phyloP scores from a whole-genome alignment of 495 filamentous ascomycete species.

The Hypoxylon lienhwacheense region DNA sequence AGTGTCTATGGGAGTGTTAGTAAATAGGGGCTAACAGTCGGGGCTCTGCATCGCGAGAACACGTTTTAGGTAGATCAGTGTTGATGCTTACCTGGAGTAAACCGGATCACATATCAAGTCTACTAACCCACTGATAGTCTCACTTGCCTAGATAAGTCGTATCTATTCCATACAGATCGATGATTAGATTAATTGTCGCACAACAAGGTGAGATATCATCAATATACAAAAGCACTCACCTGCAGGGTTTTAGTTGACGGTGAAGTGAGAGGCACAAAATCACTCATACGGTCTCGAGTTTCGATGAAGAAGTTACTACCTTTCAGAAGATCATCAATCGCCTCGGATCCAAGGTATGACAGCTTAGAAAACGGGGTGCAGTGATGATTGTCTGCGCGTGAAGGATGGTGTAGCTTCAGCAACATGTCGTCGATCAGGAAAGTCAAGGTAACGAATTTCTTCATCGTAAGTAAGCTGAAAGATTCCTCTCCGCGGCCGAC shows the following conservation, averaged over 20 bases:
- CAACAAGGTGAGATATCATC: no score
- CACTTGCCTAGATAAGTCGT: constrained; percentile 22
- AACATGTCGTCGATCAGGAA: constrained; percentile 18
- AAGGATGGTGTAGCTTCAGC: constrained; percentile 28
- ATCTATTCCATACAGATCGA: constrained; percentile 9
- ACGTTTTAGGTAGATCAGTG: no score
- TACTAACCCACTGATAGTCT: constrained; percentile 15
- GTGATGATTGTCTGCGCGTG: not conserved
- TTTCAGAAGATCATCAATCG: not conserved
- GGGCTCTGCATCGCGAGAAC: no score
- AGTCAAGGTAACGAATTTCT: constrained; percentile 21
- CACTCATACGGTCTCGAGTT: no score
- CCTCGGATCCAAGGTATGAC: not conserved
- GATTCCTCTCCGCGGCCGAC: constrained; percentile 33
- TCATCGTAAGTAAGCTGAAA: constrained; percentile 32
- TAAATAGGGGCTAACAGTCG: no score
- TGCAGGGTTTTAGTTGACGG: no score
- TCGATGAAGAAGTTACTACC: not conserved
- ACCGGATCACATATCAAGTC: constrained; percentile 1
- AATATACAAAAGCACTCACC: no score
- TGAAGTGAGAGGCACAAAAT: no score
- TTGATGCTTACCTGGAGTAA: not conserved
- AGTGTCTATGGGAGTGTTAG: not conserved
- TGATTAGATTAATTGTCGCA: no score
- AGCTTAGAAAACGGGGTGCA: not conserved